A percentile compares a stretch with the other conserved stretches of the same genome.
phyloP scores from a whole-genome alignment of 805 yeast species.

The Wickerhamiella spandovensis region DNA sequence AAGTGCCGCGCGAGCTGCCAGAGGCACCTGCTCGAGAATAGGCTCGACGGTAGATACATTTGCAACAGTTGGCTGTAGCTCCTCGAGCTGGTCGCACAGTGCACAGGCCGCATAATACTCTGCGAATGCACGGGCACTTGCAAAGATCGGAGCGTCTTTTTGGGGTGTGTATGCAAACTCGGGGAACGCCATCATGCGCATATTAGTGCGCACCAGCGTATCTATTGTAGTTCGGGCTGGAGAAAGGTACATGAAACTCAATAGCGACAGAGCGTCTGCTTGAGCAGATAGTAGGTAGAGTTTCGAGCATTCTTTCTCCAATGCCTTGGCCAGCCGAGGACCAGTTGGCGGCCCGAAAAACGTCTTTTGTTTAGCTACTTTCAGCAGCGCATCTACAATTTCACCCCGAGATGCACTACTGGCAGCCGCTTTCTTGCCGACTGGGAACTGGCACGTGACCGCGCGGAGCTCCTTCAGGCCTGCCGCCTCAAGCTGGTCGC shows the following conservation, averaged over 20 bases:
- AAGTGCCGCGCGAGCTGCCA: background rate
- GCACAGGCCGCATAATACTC: slow-evolving; percentile 15
- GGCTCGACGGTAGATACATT: background rate
- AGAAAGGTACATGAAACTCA: slow-evolving; percentile 14
- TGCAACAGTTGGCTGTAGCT: slow-evolving; percentile 1
- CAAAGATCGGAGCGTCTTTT: slow-evolving; percentile 15
- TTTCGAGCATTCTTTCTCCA: slow-evolving; percentile 2
- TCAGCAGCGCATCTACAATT: slow-evolving; percentile 5
- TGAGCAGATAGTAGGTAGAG: slow-evolving; percentile 6
- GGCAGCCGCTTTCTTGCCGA: slow-evolving; percentile 6
- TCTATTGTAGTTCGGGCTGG: slow-evolving; percentile 18
- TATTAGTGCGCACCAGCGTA: slow-evolving; percentile 13
- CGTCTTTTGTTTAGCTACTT: slow-evolving; percentile 10
- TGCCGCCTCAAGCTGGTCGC: slow-evolving; percentile 9
- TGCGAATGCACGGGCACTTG: slow-evolving; percentile 5
- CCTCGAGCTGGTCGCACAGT: slow-evolving; percentile 14
- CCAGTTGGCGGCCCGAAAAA: slow-evolving; percentile 8
- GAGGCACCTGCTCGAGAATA: background rate
- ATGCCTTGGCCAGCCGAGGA: slow-evolving; percentile 2
- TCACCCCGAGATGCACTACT: slow-evolving; percentile 1
- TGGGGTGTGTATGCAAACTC: slow-evolving; percentile 14
- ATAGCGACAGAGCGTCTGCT: slow-evolving; percentile 7
- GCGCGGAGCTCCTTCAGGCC: slow-evolving; percentile 13
- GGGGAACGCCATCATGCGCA: slow-evolving; percentile 16
- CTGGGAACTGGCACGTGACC: slow-evolving; percentile 6